phyloP scores from a whole-genome alignment of 257 asterid species.

The Penstemon davidsonii region DNA sequence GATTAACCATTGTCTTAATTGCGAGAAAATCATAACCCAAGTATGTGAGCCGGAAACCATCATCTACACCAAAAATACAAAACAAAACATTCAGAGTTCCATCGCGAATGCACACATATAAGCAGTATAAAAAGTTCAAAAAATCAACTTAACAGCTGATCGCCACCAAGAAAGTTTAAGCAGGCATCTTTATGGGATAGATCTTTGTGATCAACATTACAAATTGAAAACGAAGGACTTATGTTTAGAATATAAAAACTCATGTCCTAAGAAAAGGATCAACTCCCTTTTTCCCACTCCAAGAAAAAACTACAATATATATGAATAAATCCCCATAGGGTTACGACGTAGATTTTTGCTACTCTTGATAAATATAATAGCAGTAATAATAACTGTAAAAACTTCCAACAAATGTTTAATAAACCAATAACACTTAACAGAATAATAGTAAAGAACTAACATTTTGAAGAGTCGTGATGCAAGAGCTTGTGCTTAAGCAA shows the following conservation, averaged over 20 bases:
- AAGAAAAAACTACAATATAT: too few species aligned
- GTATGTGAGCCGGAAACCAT: conserved; percentile 93
- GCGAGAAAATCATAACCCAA: conserved; percentile 99
- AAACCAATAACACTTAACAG: background rate
- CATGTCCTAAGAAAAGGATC: too few species aligned
- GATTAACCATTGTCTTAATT: conserved; percentile 89
- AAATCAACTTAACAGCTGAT: background rate
- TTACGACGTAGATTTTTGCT: background rate
- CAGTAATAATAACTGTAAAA: background rate
- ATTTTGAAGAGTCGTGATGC: conserved; percentile 94
- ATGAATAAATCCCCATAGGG: background rate
- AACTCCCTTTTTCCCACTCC: too few species aligned
- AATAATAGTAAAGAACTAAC: conserved; percentile 43
- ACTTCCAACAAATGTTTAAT: background rate
- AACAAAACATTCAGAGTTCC: conserved; percentile 13
- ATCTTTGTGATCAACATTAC: background rate
- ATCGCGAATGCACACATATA: background rate
- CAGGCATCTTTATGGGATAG: conserved; percentile 6
- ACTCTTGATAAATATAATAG: background rate
- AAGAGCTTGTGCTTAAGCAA: conserved; percentile 90
- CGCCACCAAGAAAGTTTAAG: conserved; percentile 11
- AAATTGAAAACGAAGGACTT: background rate
- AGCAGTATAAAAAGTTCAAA: conserved; percentile 2
- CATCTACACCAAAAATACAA: conserved; percentile 54
- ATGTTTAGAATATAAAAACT: too few species aligned